Evolutionary conservation across 1,139 yeast genomes (phyloP), one percentile per base, ranked within the genome.

Genomic region (Scheffersomyces titani): DNA sequence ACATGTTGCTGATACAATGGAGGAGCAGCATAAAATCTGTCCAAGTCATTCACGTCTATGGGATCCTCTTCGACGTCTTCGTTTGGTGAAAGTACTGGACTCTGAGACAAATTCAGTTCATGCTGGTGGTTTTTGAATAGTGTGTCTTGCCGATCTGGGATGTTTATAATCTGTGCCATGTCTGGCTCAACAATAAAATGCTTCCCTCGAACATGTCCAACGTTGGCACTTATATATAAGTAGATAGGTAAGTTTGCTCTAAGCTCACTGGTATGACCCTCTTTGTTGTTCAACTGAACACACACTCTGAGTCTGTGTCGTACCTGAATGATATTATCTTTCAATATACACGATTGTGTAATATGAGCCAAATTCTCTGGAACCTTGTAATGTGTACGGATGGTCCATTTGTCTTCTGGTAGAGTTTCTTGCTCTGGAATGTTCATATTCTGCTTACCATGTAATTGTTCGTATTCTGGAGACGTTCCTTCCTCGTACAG

Each of bases 231-330:
- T 7, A 86, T 75, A 65, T 85, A 89, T 6, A 89, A 68, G 47
- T 75, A 77, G 1, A 89, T 76, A 0, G 93, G 92, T 52, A 89
- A 71, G 51, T 88, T 86, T 2, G 92, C 90, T 51, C 91, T 74
- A 40, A 88, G 71, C 70, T 89, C 93, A 58, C 90, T 86, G 6
- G 83, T 76, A 65, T 86, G 90, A 1, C 91, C 90, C 59, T 82
- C 86, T 2, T 83, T 76, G 65, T 88, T 88, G 36, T 81, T 74
- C 51, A 89, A 69, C 55, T 83, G 83, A 24, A 88, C 80, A 3
- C 79, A 78, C 20, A 88, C 72, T 57, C 88, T 81, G 51, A 89
- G 66, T 62, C 88, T 80, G 68, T 89, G 93, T 57, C 85, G 81
- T 6, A 87, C 88, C 57, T 78, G 81, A 53, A 87, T 75, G 55